Percentiles rank a stretch among this genome's conserved stretches.
Conservation (phyloP, 2,329 filamentous ascomycete genomes). For the Aspergillus phoenicis region DNA sequence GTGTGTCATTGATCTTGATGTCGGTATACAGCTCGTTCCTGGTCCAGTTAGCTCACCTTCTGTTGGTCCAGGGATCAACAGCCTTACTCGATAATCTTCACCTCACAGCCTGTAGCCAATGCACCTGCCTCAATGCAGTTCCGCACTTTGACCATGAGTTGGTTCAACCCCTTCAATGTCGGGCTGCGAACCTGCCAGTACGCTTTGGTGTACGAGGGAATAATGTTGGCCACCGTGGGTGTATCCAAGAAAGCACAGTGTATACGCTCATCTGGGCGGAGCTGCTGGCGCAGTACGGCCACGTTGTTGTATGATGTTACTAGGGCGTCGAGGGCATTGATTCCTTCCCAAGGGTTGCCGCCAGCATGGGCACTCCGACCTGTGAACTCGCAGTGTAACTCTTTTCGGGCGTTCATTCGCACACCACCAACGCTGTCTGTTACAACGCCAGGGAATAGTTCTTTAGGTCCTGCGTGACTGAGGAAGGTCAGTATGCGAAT, state of each 20-base stretch:
- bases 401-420: slow-evolving; percentile 38
- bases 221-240: slow-evolving; percentile 59
- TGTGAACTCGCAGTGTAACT: slow-evolving; percentile 45
- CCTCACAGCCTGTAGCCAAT: slow-evolving; percentile 38
- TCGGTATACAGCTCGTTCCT: slow-evolving; percentile 46
- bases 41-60: neutral
- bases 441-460: slow-evolving; percentile 28
- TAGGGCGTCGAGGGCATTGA: slow-evolving; percentile 62
- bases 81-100: slow-evolving; percentile 35
- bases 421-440: slow-evolving; percentile 31
- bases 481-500: neutral
- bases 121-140: slow-evolving; percentile 42
- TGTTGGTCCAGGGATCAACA: neutral
- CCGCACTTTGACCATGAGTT: slow-evolving; percentile 31
- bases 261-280: slow-evolving; percentile 55
- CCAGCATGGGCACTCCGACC: slow-evolving; percentile 61
- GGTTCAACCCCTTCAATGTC: slow-evolving; percentile 45
- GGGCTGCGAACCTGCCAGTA: slow-evolving; percentile 51
- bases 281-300: slow-evolving; percentile 59
- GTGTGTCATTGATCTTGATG: slow-evolving; percentile 48
- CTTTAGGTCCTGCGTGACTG: slow-evolving; percentile 30
- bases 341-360: slow-evolving; percentile 60
- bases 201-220: slow-evolving; percentile 54
- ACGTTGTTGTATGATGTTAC: slow-evolving; percentile 52
- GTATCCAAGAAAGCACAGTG: slow-evolving; percentile 58